A percentile compares a stretch with the other conserved stretches of the same genome.
These are phyloP conservation scores for Colletotrichum agaves DNA, from an alignment of 2,329 filamentous ascomycete genomes.

Conservation along the genomic window DNA sequence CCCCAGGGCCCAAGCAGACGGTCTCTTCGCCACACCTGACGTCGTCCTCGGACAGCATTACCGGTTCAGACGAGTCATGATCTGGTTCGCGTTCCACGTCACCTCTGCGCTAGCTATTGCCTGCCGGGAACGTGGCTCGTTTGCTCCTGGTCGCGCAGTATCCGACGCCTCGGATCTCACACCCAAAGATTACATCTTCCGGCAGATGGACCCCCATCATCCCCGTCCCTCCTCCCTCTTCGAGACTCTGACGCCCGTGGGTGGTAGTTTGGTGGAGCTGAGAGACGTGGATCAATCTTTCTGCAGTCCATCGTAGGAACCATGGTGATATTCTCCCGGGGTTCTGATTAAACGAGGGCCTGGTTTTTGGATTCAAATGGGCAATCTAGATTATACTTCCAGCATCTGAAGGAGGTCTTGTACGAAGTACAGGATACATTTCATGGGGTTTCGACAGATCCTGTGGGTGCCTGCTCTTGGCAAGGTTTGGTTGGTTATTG, in stretches of 20 bases:
- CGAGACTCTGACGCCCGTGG: slow-evolving; percentile 1
- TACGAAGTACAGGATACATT: slow-evolving; percentile 23
- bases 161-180: slow-evolving; percentile 4
- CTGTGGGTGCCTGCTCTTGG: neutral
- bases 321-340: slow-evolving; percentile 1
- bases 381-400: slow-evolving; percentile 12
- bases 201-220: slow-evolving; percentile 1
- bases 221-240: neutral
- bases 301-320: slow-evolving; percentile 17
- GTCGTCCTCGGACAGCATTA: neutral
- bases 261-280: neutral
- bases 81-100: slow-evolving; percentile 7
- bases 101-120: neutral
- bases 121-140: slow-evolving; percentile 1
- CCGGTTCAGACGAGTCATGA: slow-evolving; percentile 25
- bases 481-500: neutral
- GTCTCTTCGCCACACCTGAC: neutral
- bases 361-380: too few relatives aligned
- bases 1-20: slow-evolving; percentile 10
- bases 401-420: neutral
- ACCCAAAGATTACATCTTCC: neutral
- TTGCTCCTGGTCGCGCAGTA: neutral
- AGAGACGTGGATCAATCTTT: slow-evolving; percentile 27
- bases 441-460: too few relatives aligned
- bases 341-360: neutral